A percentile compares a stretch with the other conserved stretches of the same genome.
Conservation (phyloP, 176 grass and related monocot genomes). For the Saccharum spontaneum region DNA sequence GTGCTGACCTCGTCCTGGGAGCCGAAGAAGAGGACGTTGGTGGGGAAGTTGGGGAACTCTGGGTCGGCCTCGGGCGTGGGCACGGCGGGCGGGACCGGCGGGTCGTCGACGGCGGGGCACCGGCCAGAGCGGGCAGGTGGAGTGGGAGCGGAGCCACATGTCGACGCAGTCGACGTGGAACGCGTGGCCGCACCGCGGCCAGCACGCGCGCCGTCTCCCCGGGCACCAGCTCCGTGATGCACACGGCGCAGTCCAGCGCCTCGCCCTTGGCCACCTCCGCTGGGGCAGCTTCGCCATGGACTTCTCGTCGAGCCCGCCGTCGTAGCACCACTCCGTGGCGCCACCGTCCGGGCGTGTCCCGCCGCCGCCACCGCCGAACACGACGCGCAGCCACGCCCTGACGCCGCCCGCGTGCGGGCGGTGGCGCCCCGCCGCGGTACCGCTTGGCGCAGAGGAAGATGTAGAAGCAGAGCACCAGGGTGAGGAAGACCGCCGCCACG, state of each 20-base stretch:
- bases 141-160: slow-evolving; percentile 82
- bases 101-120: slow-evolving; percentile 60
- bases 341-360: neutral
- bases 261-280: slow-evolving; percentile 38
- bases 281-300: slow-evolving; percentile 51
- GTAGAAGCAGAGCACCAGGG: slow-evolving; percentile 66
- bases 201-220: slow-evolving; percentile 73
- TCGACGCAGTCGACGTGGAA: slow-evolving; percentile 86
- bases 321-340: slow-evolving; percentile 34
- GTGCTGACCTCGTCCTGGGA: slow-evolving; percentile 77
- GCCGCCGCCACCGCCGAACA: neutral
- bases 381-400: slow-evolving; percentile 1
- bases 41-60: slow-evolving; percentile 62
- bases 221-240: slow-evolving; percentile 60
- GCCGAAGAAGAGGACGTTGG: slow-evolving; percentile 78
- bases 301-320: slow-evolving; percentile 58
- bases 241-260: slow-evolving; percentile 70
- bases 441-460: slow-evolving; percentile 63
- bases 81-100: slow-evolving; percentile 12
- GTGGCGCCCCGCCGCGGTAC: slow-evolving; percentile 1
- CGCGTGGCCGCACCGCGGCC: slow-evolving; percentile 65
- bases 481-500: slow-evolving; percentile 48
- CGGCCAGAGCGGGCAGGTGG: slow-evolving; percentile 91
- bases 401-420: neutral
- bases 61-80: slow-evolving; percentile 48